Evolutionary conservation across 441 rosid genomes (phyloP).

Genomic region (Jatropha podagrica): DNA sequence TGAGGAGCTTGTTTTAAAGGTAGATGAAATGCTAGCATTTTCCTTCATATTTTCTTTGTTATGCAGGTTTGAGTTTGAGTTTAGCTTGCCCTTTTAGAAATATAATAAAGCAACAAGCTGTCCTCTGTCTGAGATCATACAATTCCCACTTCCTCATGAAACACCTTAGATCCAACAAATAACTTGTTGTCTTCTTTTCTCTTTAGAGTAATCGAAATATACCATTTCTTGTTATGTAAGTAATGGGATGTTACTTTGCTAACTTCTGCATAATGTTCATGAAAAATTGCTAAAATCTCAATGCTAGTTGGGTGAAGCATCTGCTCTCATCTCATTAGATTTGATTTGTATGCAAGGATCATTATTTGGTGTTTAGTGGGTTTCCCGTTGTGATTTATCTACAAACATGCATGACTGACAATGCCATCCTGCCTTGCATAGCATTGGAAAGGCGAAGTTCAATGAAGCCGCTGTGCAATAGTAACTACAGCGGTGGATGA

Average conservation of each 20-base stretch:
- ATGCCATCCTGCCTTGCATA: background rate
- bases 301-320: background rate
- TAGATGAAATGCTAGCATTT: conserved; percentile 13
- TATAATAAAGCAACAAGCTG: background rate
- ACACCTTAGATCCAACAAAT: background rate
- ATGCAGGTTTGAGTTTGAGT: background rate
- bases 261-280: background rate
- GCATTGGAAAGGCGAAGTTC: background rate
- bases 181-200: background rate
- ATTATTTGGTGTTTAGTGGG: background rate
- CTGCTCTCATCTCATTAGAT: background rate
- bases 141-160: background rate
- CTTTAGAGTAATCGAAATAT: background rate
- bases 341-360: background rate
- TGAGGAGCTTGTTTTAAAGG: conserved; percentile 69
- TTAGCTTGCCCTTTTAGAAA: background rate
- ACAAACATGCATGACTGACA: background rate
- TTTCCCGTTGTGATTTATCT: background rate
- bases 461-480: background rate
- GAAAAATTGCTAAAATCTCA: background rate
- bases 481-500: background rate
- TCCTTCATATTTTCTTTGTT: background rate
- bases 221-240: background rate
- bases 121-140: background rate
- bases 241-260: background rate